These are phyloP conservation scores for Corchorus olitorius DNA, from an alignment of 345 rosid genomes.

Conservation along the genomic window DNA sequence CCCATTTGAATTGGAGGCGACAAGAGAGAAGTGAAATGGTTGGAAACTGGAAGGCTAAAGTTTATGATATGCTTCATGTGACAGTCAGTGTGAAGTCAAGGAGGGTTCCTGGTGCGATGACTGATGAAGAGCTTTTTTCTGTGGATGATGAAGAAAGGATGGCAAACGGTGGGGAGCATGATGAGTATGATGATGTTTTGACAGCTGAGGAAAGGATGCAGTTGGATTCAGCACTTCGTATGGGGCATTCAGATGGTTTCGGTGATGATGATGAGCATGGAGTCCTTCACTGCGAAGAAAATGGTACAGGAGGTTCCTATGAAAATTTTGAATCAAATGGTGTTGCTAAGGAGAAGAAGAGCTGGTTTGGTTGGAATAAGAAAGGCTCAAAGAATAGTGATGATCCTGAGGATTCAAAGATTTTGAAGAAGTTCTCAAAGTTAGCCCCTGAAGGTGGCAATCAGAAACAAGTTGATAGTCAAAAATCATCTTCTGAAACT, in stretches of 20 bases:
- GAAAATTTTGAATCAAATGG: slow-evolving; percentile 64
- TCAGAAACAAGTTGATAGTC: slow-evolving; percentile 57
- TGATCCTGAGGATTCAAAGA: slow-evolving; percentile 69
- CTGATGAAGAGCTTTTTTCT: slow-evolving; percentile 96
- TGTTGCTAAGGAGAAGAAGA: slow-evolving; percentile 76
- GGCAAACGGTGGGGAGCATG: slow-evolving; percentile 58
- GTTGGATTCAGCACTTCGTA: slow-evolving; percentile 71
- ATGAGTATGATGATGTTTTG: slow-evolving; percentile 77
- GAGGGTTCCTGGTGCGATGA: slow-evolving; percentile 97
- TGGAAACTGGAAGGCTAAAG: slow-evolving; percentile 95
- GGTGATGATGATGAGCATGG: slow-evolving; percentile 79
- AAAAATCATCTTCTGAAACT: slow-evolving; percentile 58
- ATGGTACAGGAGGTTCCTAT: slow-evolving; percentile 56
- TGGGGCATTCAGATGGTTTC: slow-evolving; percentile 64
- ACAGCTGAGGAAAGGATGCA: slow-evolving; percentile 92
- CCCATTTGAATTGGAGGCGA: slow-evolving; percentile 95
- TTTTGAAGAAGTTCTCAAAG: slow-evolving; percentile 69
- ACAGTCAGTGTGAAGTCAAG: slow-evolving; percentile 97
- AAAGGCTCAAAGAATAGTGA: slow-evolving; percentile 62
- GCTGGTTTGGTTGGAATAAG: slow-evolving; percentile 96
- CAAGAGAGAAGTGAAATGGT: slow-evolving; percentile 96
- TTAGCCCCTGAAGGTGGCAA: slow-evolving; percentile 68
- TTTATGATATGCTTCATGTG: slow-evolving; percentile 96
- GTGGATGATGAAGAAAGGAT: slow-evolving; percentile 73
- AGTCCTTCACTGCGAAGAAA: slow-evolving; percentile 51